Base-by-base conservation (phyloP, 2,329 filamentous ascomycete species). In the Penicillium sp. region DNA sequence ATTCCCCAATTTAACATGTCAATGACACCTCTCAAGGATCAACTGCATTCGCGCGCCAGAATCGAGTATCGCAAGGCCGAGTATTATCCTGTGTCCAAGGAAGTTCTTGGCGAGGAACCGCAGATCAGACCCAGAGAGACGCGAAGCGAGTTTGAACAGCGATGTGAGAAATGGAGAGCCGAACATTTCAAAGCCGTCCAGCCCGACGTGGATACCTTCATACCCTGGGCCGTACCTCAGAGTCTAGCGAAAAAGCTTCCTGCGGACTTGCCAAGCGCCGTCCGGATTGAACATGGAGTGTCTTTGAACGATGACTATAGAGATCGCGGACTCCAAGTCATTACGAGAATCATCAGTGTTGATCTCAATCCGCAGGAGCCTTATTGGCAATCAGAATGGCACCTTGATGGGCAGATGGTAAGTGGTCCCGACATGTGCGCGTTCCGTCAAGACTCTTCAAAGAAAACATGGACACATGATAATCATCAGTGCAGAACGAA, bases 311-410 rank as follows among this genome's bases (percentile, higher is more conserved):
- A 61, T 7, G 55, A 69, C n/a, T 76, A 71, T 50, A 54, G 61
- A 7, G 57, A 71, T 1, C 60, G 63, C 5, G 75, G 76, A 2
- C 58, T 85, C 3, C 83, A 86, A 55, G 64, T 86, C 33, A 81
- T 86, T 43, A 75, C 84, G 29, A 84, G 85, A 58, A 69, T 86
- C 53, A 74, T 79, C 1, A 77, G 73, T 33, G 77, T 84, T 43
- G 72, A 82, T 37, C 69, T 85, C 1, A 80, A 75, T 0, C 82
- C 82, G 0, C 76, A 79, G 13, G 74, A 79, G 2, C 78, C 82
- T 0, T 58, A 59, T 0, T 85, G 81, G 52, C 63, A 66, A 0
- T 76, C 76, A 12, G 54, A 60, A 4, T 72, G 66, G 67, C 65
- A 72, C 51, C 60, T 79, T 2, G 79, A 82, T 52, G 78, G 79